Base-by-base conservation (phyloP, 495 filamentous ascomycete species). In the Hypoxylon lienhwacheense region DNA sequence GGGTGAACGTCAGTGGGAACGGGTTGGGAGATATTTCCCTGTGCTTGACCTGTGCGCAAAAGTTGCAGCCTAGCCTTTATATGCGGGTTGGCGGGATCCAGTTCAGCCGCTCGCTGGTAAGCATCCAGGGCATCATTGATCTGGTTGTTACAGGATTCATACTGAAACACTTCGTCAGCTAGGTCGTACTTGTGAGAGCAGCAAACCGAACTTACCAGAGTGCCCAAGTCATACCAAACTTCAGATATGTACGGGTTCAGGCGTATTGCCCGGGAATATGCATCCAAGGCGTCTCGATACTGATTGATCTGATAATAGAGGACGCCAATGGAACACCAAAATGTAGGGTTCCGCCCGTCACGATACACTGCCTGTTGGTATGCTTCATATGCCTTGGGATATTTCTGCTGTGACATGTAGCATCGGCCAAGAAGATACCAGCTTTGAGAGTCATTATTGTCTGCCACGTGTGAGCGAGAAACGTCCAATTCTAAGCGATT, bases 281-380 rank as follows among this genome's bases (percentile, higher is more conserved):
- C 93, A 80, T 99, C 93, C 41, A 99, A 82, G 12, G 93, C 93
- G 77, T 99, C 93, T 41, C 93, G 85, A 70, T 99, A 99, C 77
- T 99, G 93, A 69, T 99, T 99, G 76, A 99, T 99, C 73, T 99
- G 93, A 74, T 97, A 99, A 67, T 99, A 99, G 28, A 99, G 82
- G 12, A 99, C 93, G 66, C 93, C 93, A 68, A 99, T 99, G 16
- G 93, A 99, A 75, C 95, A 97, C 93, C 93, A 99, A 77, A 99
- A 99, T 8, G 93, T 99, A 19, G 93, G 95, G 62, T 99, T 99
- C 61, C 93, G 85, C 16, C 95, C 95, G 67, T 99, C 93, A 45
- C 93, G 90, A 66, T 99, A 99, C 37, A 99, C 93, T 2, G 93
- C 93, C 73, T 99, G 93, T 66, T 99, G 93, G 66, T 99, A 99